These are phyloP conservation scores for Penicillium canariense DNA, from an alignment of 495 filamentous ascomycete species.

Conservation along the genomic window DNA sequence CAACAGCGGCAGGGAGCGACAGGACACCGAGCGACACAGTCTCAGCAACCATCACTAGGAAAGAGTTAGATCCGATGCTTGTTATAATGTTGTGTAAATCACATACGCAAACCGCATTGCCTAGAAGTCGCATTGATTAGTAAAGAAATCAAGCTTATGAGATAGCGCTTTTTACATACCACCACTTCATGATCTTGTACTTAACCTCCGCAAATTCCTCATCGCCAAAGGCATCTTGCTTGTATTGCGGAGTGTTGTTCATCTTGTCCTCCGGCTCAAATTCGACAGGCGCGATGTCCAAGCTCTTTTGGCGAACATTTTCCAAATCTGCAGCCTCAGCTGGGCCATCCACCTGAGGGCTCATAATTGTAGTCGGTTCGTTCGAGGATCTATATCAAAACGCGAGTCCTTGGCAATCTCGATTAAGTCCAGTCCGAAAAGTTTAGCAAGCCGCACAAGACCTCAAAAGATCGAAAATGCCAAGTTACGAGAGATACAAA, in stretches of 20 bases:
- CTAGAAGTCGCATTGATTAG: constrained; percentile 13
- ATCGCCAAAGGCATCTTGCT: constrained; percentile 33
- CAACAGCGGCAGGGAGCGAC: constrained; percentile 62
- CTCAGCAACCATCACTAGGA: constrained; percentile 62
- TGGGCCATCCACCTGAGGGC: not conserved
- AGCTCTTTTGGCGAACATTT: not conserved
- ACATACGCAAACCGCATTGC: constrained; percentile 43
- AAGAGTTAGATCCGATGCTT: constrained; percentile 2
- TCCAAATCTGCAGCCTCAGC: not conserved
- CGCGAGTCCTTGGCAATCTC: not conserved
- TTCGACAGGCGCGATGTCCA: not conserved
- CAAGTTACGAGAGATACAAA: not conserved
- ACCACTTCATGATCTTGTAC: constrained; percentile 38
- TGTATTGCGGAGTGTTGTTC: constrained; percentile 7
- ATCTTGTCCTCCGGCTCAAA: constrained; percentile 10
- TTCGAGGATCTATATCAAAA: not conserved
- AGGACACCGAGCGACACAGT: constrained; percentile 72
- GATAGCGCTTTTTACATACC: no score
- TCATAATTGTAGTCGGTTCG: not conserved
- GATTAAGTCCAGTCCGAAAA: not conserved
- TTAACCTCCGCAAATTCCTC: constrained; percentile 33
- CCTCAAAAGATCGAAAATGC: not conserved
- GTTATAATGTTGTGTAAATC: not conserved
- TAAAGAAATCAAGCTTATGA: not conserved
- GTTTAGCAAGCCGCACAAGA: not conserved